phyloP scores from a whole-genome alignment of 768 basidiomycete species.

The Tremella yokohamensis region DNA sequence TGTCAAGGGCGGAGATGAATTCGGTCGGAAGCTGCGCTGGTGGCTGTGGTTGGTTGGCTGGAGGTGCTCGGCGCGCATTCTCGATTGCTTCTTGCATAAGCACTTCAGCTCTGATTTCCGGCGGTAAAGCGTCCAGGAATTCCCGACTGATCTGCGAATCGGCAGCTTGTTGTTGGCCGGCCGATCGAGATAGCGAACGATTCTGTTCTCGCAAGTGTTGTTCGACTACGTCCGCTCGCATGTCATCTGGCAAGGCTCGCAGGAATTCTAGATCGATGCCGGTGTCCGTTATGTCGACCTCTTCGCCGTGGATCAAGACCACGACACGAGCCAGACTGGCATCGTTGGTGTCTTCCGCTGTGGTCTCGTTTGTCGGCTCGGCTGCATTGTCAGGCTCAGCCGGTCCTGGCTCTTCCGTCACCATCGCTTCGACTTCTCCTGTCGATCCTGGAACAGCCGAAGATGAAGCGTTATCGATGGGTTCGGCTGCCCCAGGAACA shows the following conservation, averaged over 20 bases:
- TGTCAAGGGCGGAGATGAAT: constrained; percentile 88
- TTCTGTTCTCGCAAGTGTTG: constrained; percentile 85
- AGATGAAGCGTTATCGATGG: background rate
- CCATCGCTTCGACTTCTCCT: constrained; percentile 7
- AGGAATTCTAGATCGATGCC: constrained; percentile 98
- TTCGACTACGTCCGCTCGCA: constrained; percentile 95
- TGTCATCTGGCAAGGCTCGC: constrained; percentile 95
- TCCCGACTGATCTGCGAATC: constrained; percentile 87
- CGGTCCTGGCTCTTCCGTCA: constrained; percentile 23
- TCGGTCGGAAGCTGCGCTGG: constrained; percentile 54
- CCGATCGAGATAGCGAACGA: constrained; percentile 62
- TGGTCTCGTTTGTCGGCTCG: constrained; percentile 51
- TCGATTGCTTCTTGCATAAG: constrained; percentile 91
- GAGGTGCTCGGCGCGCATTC: constrained; percentile 57
- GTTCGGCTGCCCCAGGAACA: too few relatives aligned
- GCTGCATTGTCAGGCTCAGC: constrained; percentile 39
- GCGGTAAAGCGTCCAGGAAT: constrained; percentile 92
- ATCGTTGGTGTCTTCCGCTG: constrained; percentile 3
- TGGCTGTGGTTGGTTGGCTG: constrained; percentile 52
- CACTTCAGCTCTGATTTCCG: constrained; percentile 93
- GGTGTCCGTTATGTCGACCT: constrained; percentile 96
- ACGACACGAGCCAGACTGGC: constrained; percentile 60
- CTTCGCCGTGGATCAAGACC: constrained; percentile 83
- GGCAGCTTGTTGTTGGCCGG: constrained; percentile 51
- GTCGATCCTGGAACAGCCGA: too few relatives aligned